Base-by-base conservation (phyloP, 2,329 filamentous ascomycete species). In the Xylaria sp. region DNA sequence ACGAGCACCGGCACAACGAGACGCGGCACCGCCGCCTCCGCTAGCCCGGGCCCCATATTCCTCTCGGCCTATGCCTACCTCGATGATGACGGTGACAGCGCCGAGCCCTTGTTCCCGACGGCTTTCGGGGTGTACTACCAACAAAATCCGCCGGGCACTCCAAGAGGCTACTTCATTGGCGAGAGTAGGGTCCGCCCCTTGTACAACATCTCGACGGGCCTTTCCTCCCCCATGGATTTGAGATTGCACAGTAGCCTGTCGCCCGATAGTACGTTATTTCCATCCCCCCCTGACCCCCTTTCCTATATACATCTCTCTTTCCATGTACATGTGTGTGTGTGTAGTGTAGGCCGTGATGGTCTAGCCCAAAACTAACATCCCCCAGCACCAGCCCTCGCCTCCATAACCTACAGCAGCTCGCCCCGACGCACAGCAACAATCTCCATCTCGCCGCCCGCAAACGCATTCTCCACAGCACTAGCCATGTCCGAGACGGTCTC, bases 391-490 rank as follows among this genome's bases (percentile, higher is more conserved):
- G 24, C 48, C 5, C 50, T 71, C 5, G 69, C 69, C 7, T 58
- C 61, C 19, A 21, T 71, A 14, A 24, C 60, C 27, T 47, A 65
- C 56, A 56, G 61, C 12, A n/a, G 55, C 17, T 54, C 65, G 42
- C 45, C 59, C 39, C 66, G 63, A 34, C 64, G 62, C 0, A 27
- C 4, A 27, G 66, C 66, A n/a, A 69, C 42, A 42, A 69, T 81
- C 67, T 74, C 71, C 3, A 71, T 81, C n/a, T 78, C 78, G 1
- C 39, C 57, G 17, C 76, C 76, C 24, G 72, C 67, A 11, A 61
- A 54, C 47, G 47, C 32, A 9, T 39, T 39, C 1, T 24, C 55
- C 61, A 45, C 55, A 0, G 53, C 54, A 1, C 45, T 56, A 24
- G 21, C 36, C 56, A 66, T 64, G 57, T 61, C 54, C 39, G 7